phyloP scores from a whole-genome alignment of 2,329 filamentous ascomycete genomes.

The Penicillium nordicum region DNA sequence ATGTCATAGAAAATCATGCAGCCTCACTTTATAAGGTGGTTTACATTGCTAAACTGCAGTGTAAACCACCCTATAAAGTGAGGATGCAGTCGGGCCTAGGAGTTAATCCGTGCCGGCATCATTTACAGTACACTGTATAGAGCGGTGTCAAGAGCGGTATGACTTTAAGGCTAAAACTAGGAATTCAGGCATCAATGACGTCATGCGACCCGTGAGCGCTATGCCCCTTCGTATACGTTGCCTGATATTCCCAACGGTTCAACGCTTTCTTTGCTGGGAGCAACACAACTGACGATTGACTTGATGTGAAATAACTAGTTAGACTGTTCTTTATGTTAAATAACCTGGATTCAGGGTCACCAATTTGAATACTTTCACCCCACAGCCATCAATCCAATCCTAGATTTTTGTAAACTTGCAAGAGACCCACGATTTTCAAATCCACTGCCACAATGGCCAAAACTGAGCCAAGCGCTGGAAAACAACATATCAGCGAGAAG shows the following conservation, averaged over 20 bases:
- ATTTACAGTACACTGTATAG: no score
- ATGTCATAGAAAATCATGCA: no score
- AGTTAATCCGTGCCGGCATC: no score
- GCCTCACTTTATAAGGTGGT: no score
- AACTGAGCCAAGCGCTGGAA: slow-evolving; percentile 33
- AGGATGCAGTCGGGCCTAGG: no score
- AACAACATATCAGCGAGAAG: slow-evolving; percentile 75
- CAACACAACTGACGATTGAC: neutral
- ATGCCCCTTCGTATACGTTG: neutral
- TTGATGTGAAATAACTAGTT: neutral
- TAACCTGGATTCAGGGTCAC: neutral
- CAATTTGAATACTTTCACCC: no score
- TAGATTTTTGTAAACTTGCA: neutral
- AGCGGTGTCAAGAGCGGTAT: no score
- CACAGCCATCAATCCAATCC: neutral
- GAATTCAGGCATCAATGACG: no score
- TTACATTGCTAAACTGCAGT: no score
- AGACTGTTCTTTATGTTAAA: neutral
- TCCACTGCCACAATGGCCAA: neutral
- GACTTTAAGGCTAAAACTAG: no score
- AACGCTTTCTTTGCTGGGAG: slow-evolving; percentile 7
- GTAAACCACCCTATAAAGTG: no score
- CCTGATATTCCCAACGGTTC: slow-evolving; percentile 9
- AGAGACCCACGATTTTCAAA: neutral
- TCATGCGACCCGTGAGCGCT: no score